Evolutionary conservation across 2,329 filamentous ascomycete genomes (phyloP), one percentile per base, ranked within the genome.

Genomic region (Aurifilum marmelostoma): DNA sequence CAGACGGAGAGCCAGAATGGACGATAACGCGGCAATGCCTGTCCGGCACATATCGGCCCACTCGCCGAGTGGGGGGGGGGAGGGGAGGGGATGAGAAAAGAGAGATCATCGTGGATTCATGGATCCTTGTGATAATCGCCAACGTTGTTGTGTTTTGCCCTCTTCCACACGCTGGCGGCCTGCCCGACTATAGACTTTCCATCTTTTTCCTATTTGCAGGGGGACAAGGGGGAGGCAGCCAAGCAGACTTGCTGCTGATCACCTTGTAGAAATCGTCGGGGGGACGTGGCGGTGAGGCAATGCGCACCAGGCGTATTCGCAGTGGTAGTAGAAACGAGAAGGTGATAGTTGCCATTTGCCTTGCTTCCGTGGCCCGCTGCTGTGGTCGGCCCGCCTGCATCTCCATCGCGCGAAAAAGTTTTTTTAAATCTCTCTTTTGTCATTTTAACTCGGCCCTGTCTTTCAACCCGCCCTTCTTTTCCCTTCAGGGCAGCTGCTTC

Each of bases 91-190:
- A 50, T 16, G 27, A 24, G 6, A 29, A 8, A 4, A 56, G 52
- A 29, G 24, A 56, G 52, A 29, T 56, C 52, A 27, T 29, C 52
- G 27, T 29, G 52, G 43, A 12, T 29, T 29, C 24, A 32, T 27
- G 52, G 52, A 56, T 56, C 52, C 52, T 56, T 56, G 52, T 56
- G 52, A 32, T 14, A 56, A 56, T 56, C 52, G 52, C 27, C 52
- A 56, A 56, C 24, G 14, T 7, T 56, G 43, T 47, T n/a, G n/a
- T n/a, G n/a, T n/a, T n/a, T n/a, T n/a, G n/a, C n/a, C 6, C n/a
- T n/a, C n/a, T 47, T 7, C 43, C 52, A 29, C 52, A 29, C 24
- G 27, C 27, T 32, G 52, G 50, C 52, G 52, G 52, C 52, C 52
- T 56, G 52, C 52, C 52, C 52, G 52, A 18, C 43, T 47, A 47